Evolutionary conservation across 2,329 filamentous ascomycete species (phyloP).

Genomic region (Cladophialophora yegresii): DNA sequence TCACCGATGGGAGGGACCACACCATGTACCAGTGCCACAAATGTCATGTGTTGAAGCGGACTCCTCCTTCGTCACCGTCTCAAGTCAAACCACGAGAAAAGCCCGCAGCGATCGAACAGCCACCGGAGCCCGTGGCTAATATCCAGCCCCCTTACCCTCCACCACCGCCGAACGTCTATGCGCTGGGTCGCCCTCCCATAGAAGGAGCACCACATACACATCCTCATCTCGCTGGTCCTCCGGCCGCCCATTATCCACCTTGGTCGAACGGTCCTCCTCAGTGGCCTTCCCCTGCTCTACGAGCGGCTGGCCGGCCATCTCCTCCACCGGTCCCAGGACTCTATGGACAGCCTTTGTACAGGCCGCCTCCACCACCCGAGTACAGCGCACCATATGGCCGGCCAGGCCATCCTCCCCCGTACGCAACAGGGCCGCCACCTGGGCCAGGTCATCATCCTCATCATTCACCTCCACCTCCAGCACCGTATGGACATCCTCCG

Average conservation of each 20-base stretch:
- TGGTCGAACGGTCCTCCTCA: slow-evolving; percentile 35
- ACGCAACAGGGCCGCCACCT: slow-evolving; percentile 26
- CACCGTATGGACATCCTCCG: slow-evolving; percentile 23
- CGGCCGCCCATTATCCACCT: slow-evolving; percentile 24
- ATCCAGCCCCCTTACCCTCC: slow-evolving; percentile 39
- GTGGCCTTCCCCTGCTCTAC: slow-evolving; percentile 45
- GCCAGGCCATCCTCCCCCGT: slow-evolving; percentile 23
- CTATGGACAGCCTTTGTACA: slow-evolving; percentile 38
- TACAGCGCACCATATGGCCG: slow-evolving; percentile 27
- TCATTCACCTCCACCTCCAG: slow-evolving; percentile 29
- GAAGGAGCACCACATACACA: slow-evolving; percentile 24
- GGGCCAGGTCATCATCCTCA: slow-evolving; percentile 25
- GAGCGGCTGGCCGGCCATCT: slow-evolving; percentile 52
- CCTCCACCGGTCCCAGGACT: slow-evolving; percentile 37
- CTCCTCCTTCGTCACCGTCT: slow-evolving; percentile 37
- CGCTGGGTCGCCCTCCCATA: slow-evolving; percentile 18
- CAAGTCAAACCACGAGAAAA: slow-evolving; percentile 36
- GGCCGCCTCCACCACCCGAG: slow-evolving; percentile 19
- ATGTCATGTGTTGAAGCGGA: slow-evolving; percentile 58
- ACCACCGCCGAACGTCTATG: slow-evolving; percentile 42
- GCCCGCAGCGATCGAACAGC: slow-evolving; percentile 40
- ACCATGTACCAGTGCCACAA: slow-evolving; percentile 73
- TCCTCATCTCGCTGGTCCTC: slow-evolving; percentile 20
- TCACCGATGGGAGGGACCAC: slow-evolving; percentile 36
- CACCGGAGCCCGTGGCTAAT: slow-evolving; percentile 25